Evolutionary conservation across 2,329 filamentous ascomycete genomes (phyloP).

Genomic region (Neofusicoccum laricinum): DNA sequence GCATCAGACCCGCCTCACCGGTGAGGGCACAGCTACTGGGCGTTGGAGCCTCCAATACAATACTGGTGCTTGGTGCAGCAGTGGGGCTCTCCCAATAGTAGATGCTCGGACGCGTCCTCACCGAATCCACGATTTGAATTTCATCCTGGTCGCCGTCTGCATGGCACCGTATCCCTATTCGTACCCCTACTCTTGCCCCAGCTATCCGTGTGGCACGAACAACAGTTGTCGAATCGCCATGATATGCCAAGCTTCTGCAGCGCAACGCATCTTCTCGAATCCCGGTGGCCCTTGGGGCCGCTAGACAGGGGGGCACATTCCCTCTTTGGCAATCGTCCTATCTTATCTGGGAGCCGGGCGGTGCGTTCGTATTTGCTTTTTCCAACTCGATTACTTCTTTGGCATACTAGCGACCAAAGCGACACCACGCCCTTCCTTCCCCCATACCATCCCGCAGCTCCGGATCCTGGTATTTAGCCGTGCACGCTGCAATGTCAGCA

Average conservation of each 20-base stretch:
- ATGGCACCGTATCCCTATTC: constrained; percentile 4
- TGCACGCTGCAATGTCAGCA: neutral
- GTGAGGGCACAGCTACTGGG: constrained; percentile 2
- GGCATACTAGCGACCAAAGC: constrained; percentile 8
- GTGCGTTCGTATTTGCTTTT: constrained; percentile 11
- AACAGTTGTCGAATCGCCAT: neutral
- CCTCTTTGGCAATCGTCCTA: neutral
- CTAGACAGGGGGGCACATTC: constrained; percentile 9
- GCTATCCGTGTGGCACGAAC: neutral
- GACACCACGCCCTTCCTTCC: neutral
- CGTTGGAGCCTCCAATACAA: constrained; percentile 1
- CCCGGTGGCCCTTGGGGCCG: neutral
- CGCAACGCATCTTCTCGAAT: neutral
- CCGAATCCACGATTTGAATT: constrained; percentile 12
- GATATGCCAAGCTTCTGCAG: constrained; percentile 9
- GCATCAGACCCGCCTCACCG: constrained; percentile 13
- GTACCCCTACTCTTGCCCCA: neutral
- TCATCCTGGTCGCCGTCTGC: constrained; percentile 5
- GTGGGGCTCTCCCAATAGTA: constrained; percentile 9
- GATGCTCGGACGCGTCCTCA: constrained; percentile 9
- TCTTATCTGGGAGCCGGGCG: constrained; percentile 7
- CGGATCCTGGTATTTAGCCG: constrained; percentile 8
- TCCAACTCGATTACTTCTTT: neutral
- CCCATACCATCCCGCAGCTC: constrained; percentile 1
- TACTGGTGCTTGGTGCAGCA: constrained; percentile 6